Evolutionary conservation across 768 basidiomycete genomes (phyloP), one percentile per base, ranked within the genome.

Genomic region (Stropharia rugosoannulata): DNA sequence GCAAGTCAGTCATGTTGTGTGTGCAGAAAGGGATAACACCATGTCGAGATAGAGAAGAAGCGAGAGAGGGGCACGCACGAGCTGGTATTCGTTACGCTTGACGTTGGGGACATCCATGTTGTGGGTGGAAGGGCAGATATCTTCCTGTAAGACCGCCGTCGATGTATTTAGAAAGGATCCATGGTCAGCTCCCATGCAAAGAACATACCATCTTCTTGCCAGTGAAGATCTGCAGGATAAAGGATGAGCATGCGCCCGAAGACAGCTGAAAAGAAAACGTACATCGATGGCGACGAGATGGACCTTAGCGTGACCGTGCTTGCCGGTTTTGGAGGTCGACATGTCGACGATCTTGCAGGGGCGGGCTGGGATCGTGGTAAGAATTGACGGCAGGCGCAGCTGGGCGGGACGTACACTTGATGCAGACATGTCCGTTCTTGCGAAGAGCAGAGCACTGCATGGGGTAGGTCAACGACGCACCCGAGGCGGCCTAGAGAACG

Each of bases 51-150:
- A 4, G 22, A 22, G 22, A 1, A 22, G 22, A 22, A 16, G 41
- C 39, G 51, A 11, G 54, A 36, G 19, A 44, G n/a, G 25, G 13
- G 46, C 15, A 69, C 80, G 67, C 70, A 93, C 90, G 69, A 99
- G 87, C 67, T 88, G 82, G 82, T 87, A 98, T 85, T 99, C 97
- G 58, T 77, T 81, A 72, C 96, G 91, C 47, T 27, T 59, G 70
- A 99, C 94, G 77, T 97, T 91, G 73, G 96, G 96, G 67, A 97
- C 96, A 64, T 98, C 95, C 93, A 99, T 95, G 82, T 99, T 99
- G 85, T 99, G 97, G 72, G 96, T 99, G 70, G 94, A 96, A 66
- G 93, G 93, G 65, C 72, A 92, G 73, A 94, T 91, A 82, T 93
- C 92, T 84, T 94, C 92, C 90, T 93, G 70, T 75, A 59, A 50